Conservation (phyloP, 2,329 filamentous ascomycete genomes). For the Penicillium frequentans region DNA sequence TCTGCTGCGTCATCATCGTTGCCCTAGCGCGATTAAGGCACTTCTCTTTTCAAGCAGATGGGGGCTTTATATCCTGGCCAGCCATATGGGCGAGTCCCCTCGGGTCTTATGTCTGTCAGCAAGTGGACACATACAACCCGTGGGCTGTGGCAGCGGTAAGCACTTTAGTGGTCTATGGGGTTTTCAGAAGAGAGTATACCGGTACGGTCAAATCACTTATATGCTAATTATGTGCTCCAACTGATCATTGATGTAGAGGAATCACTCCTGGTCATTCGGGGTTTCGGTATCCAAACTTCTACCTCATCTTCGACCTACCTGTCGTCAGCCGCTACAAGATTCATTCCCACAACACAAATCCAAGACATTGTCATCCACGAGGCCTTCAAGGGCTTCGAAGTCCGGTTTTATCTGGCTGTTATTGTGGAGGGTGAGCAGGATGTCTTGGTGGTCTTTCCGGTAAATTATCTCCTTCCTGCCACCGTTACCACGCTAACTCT, state of each 20-base stretch:
- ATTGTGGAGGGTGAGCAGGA: constrained; percentile 87
- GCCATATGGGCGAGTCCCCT: constrained; percentile 34
- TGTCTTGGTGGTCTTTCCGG: constrained; percentile 92
- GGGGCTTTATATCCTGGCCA: constrained; percentile 28
- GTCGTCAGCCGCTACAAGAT: constrained; percentile 61
- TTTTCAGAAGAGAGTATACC: constrained; percentile 52
- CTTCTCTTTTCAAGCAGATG: constrained; percentile 28
- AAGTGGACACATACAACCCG: constrained; percentile 44
- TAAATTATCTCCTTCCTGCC: constrained; percentile 34
- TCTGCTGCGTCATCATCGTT: constrained; percentile 41
- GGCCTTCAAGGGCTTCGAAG: constrained; percentile 88
- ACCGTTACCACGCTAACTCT: not conserved
- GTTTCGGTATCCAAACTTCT: constrained; percentile 86
- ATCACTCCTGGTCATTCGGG: constrained; percentile 82
- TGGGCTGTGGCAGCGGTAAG: constrained; percentile 42
- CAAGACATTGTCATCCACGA: constrained; percentile 94
- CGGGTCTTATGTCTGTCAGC: constrained; percentile 33
- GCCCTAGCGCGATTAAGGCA: constrained; percentile 35
- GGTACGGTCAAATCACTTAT: constrained; percentile 34
- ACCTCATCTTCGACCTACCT: constrained; percentile 70
- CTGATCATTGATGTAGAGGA: constrained; percentile 60
- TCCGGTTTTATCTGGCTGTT: constrained; percentile 83
- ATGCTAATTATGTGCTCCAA: not conserved
- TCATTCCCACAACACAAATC: constrained; percentile 89
- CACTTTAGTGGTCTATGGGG: constrained; percentile 43